Conservation (phyloP, 192 early-diverging fungal species). For the Thamnidium elegans region DNA sequence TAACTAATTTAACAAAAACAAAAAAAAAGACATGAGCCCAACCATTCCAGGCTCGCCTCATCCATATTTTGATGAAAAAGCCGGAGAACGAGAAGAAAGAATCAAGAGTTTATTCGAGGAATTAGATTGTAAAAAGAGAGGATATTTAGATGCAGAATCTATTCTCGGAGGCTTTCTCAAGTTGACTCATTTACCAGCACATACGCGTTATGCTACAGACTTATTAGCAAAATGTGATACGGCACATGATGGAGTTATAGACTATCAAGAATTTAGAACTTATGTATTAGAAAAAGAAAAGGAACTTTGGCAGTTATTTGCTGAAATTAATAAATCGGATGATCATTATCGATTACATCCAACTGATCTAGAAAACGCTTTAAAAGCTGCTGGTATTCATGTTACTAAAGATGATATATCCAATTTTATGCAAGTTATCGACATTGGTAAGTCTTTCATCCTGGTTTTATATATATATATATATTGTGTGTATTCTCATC, state of each 20-base stretch:
- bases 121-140: conserved; percentile 28
- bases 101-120: conserved; percentile 40
- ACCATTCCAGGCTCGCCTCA: conserved; percentile 12
- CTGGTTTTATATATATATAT: not conserved
- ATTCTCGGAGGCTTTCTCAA: conserved; percentile 38
- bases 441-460: conserved; percentile 35
- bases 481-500: not conserved
- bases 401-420: conserved; percentile 57
- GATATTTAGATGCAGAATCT: conserved; percentile 34
- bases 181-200: conserved; percentile 41
- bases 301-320: conserved; percentile 61
- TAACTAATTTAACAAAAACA: no score
- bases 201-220: conserved; percentile 44
- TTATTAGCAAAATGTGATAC: conserved; percentile 41
- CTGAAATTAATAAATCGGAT: conserved; percentile 58
- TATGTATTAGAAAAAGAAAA: conserved; percentile 68
- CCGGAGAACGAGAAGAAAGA: conserved; percentile 31
- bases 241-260: conserved; percentile 38
- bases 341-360: conserved; percentile 53
- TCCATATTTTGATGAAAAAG: conserved; percentile 38
- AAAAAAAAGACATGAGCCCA: not conserved
- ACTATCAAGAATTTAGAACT: conserved; percentile 53
- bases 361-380: conserved; percentile 51
- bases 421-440: conserved; percentile 59
- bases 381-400: conserved; percentile 58